phyloP scores from a whole-genome alignment of 768 basidiomycete species.

The Hypsizygus marmoreus region DNA sequence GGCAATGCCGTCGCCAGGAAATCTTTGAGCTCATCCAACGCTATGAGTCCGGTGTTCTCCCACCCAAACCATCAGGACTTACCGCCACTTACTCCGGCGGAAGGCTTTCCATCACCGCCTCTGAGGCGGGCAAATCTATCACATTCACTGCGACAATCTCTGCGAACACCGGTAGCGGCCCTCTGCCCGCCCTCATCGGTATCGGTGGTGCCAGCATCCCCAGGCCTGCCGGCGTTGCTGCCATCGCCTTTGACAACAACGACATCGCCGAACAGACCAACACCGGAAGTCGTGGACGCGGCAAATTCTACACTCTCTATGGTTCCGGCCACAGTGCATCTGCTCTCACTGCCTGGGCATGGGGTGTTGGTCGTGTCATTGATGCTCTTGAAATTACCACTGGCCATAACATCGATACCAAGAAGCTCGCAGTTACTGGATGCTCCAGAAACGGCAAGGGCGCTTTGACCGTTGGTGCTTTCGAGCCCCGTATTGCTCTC shows the following conservation, averaged over 20 bases:
- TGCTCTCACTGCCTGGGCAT: conserved; percentile 61
- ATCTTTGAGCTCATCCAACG: conserved; percentile 47
- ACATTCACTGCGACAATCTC: conserved; percentile 48
- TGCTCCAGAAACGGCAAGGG: conserved; percentile 65
- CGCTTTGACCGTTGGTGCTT: conserved; percentile 56
- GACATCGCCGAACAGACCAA: conserved; percentile 52
- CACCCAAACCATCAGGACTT: conserved; percentile 43
- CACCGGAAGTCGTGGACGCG: conserved; percentile 46
- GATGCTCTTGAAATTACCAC: conserved; percentile 56
- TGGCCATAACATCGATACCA: conserved; percentile 45
- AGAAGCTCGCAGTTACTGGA: conserved; percentile 52
- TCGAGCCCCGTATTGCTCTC: conserved; percentile 55
- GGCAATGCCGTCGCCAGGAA: conserved; percentile 50
- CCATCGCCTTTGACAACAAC: conserved; percentile 51
- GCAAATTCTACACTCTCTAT: conserved; percentile 59
- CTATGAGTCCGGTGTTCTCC: conserved; percentile 53
- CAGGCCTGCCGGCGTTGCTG: conserved; percentile 34
- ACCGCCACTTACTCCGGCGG: conserved; percentile 42
- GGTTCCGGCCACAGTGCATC: conserved; percentile 44
- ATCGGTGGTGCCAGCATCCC: conserved; percentile 45
- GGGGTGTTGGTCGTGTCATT: conserved; percentile 60
- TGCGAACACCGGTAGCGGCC: conserved; percentile 41
- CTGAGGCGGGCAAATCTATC: conserved; percentile 44
- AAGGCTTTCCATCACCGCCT: conserved; percentile 47
- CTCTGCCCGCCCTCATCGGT: conserved; percentile 54